phyloP scores from a whole-genome alignment of 1,139 yeast species.

The Starmera stellimalicola region DNA sequence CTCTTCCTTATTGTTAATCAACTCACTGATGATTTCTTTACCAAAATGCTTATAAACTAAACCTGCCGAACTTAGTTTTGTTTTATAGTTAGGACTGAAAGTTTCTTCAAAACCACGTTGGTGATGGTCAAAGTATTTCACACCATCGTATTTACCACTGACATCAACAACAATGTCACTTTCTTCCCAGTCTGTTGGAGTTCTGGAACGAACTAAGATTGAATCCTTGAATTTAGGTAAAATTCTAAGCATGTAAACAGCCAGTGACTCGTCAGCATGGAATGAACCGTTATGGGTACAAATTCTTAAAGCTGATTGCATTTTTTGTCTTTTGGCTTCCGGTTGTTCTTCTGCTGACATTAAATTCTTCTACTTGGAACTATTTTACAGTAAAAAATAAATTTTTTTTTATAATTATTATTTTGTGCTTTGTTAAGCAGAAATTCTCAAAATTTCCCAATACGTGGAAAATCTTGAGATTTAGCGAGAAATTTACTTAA shows the following conservation, averaged over 20 bases:
- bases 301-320: slow-evolving; percentile 31
- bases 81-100: slow-evolving; percentile 47
- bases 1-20: slow-evolving; percentile 28
- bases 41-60: slow-evolving; percentile 91
- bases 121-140: slow-evolving; percentile 89
- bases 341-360: too few species aligned
- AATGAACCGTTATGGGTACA: slow-evolving; percentile 94
- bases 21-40: slow-evolving; percentile 51
- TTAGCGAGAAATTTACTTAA: too few species aligned
- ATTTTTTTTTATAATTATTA: too few species aligned
- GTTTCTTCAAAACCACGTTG: slow-evolving; percentile 73
- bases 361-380: too few species aligned
- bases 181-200: slow-evolving; percentile 70
- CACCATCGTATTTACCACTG: slow-evolving; percentile 85
- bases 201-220: slow-evolving; percentile 71
- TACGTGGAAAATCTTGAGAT: too few species aligned
- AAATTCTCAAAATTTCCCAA: too few species aligned
- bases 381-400: too few species aligned
- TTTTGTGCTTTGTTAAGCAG: too few species aligned
- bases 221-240: slow-evolving; percentile 65
- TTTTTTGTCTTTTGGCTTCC: too few species aligned
- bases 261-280: slow-evolving; percentile 97
- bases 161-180: slow-evolving; percentile 95
- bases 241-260: slow-evolving; percentile 73
- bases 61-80: slow-evolving; percentile 92